A percentile compares a stretch with the other conserved stretches of the same genome.
These are phyloP conservation scores for Quercus lobata DNA, from an alignment of 331 rosid species.

Conservation along the genomic window DNA sequence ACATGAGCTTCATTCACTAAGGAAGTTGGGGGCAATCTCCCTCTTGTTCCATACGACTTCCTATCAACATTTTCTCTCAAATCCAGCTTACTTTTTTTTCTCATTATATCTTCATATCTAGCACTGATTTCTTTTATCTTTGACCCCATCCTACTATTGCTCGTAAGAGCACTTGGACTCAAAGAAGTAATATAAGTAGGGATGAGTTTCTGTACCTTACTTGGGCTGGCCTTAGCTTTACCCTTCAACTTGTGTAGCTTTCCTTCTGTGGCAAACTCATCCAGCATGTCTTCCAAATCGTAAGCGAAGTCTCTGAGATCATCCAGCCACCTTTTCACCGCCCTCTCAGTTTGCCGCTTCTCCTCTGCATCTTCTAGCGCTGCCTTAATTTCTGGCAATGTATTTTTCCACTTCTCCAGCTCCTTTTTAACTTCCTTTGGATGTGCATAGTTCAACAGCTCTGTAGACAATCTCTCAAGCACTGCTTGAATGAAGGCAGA, in stretches of 20 bases:
- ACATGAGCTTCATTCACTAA: neutral
- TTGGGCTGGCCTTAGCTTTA: neutral
- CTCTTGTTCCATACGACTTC: neutral
- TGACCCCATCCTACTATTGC: neutral
- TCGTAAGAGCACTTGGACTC: neutral
- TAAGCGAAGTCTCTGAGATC: neutral
- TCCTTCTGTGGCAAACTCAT: neutral
- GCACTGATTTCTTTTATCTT: neutral
- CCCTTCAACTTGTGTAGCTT: neutral
- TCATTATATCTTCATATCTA: neutral
- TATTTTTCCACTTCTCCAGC: neutral
- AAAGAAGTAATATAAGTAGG: neutral
- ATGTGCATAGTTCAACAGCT: neutral
- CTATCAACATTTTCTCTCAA: neutral
- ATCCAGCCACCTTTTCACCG: neutral
- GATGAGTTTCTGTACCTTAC: neutral
- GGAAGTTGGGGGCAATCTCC: neutral
- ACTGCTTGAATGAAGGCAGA: neutral
- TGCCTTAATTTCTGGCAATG: neutral
- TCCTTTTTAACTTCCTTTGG: neutral
- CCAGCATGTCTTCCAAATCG: neutral
- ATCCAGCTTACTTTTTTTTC: neutral
- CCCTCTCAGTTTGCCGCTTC: neutral
- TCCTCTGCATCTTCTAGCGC: neutral
- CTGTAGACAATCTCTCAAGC: neutral